phyloP scores from a whole-genome alignment of 352 stramenopile genomes.

The Phytophthora constricta region DNA sequence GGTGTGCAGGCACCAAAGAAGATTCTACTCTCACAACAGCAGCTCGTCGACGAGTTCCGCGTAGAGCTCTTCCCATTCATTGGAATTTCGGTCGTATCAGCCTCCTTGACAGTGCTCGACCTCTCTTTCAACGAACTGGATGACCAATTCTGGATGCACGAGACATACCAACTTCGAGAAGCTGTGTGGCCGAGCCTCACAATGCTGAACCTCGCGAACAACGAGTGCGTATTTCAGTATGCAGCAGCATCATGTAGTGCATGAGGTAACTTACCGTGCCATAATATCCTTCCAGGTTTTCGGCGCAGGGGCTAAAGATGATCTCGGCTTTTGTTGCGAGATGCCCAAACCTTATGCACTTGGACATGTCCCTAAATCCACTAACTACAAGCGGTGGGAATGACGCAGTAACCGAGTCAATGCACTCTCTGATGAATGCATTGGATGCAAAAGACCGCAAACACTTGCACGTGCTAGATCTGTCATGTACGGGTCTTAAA shows the following conservation, averaged over 20 bases:
- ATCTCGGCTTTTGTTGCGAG: constrained; percentile 37
- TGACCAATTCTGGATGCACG: constrained; percentile 45
- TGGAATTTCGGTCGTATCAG: constrained; percentile 3
- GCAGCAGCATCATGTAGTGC: too few species aligned
- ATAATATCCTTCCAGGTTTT: constrained; percentile 42
- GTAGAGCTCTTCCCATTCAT: constrained; percentile 32
- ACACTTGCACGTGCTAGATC: constrained; percentile 37
- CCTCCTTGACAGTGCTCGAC: constrained; percentile 36
- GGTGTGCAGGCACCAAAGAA: constrained; percentile 7
- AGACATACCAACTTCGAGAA: constrained; percentile 7
- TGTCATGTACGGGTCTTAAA: constrained; percentile 55
- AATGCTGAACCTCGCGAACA: constrained; percentile 56
- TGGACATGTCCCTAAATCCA: constrained; percentile 67
- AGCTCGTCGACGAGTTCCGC: constrained; percentile 18
- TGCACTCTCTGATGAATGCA: constrained; percentile 10
- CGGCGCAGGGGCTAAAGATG: constrained; percentile 19
- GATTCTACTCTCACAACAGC: constrained; percentile 37
- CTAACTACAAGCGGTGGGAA: neutral
- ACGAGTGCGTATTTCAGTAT: constrained; percentile 39
- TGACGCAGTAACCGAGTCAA: neutral
- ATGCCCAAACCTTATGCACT: constrained; percentile 34
- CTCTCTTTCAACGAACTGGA: constrained; percentile 63
- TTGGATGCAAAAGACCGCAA: constrained; percentile 17
- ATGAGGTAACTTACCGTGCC: too few species aligned
- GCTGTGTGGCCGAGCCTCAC: constrained; percentile 34